Evolutionary conservation across 2,329 filamentous ascomycete species (phyloP).

Genomic region (Trichoderma sp.): DNA sequence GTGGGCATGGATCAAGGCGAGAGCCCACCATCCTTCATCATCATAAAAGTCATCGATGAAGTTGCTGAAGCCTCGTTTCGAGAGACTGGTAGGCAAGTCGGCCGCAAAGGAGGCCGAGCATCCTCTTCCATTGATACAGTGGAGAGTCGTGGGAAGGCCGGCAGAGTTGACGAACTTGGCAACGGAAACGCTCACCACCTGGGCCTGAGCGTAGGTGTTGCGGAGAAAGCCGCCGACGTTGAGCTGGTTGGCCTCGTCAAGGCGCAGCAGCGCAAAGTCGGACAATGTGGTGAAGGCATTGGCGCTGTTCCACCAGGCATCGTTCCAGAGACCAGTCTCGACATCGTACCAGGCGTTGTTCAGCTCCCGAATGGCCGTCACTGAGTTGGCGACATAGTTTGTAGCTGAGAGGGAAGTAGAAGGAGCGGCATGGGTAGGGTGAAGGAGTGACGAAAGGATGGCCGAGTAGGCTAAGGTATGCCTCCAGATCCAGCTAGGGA

Average conservation of each 20-base stretch:
- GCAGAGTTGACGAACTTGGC: slow-evolving; percentile 43
- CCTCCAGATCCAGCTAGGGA: slow-evolving; percentile 28
- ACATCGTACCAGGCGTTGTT: slow-evolving; percentile 63
- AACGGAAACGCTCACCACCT: slow-evolving; percentile 44
- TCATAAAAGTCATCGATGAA: slow-evolving; percentile 61
- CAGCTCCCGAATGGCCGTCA: slow-evolving; percentile 42
- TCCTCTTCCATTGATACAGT: slow-evolving; percentile 35
- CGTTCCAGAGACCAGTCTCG: slow-evolving; percentile 63
- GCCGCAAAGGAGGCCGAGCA: slow-evolving; percentile 30
- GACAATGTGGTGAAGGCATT: slow-evolving; percentile 66
- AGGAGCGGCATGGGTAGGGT: slow-evolving; percentile 16
- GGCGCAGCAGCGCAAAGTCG: slow-evolving; percentile 51
- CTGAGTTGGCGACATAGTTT: slow-evolving; percentile 21
- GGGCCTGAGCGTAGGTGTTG: slow-evolving; percentile 52
- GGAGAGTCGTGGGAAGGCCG: slow-evolving; percentile 40
- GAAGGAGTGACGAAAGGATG: slow-evolving; percentile 16
- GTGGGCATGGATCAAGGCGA: slow-evolving; percentile 59
- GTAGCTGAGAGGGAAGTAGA: slow-evolving; percentile 18
- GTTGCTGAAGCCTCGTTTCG: slow-evolving; percentile 40
- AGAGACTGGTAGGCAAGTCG: slow-evolving; percentile 35
- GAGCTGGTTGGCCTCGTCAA: slow-evolving; percentile 41
- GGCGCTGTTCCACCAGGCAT: slow-evolving; percentile 73
- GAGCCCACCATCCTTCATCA: slow-evolving; percentile 66
- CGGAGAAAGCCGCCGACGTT: slow-evolving; percentile 46
- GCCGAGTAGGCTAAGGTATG: slow-evolving; percentile 21